Conservation (phyloP, 441 rosid species). For the Bocquillonia castaneifolia region DNA sequence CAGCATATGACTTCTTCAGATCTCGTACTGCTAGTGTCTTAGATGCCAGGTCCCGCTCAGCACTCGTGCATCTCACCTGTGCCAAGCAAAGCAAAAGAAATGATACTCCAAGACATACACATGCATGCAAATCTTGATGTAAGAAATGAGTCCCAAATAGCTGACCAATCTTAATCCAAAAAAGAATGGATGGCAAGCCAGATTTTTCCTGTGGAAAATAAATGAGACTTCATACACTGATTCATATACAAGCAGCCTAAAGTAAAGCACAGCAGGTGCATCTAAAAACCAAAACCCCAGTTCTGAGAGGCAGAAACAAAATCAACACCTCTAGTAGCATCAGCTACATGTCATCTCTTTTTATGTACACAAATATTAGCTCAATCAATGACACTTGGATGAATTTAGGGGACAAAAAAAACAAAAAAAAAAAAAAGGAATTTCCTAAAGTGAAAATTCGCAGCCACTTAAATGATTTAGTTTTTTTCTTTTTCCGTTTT, state of each 20-base stretch:
- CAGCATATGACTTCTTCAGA: constrained; percentile 44
- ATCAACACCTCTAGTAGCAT: not conserved
- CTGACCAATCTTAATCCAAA: not conserved
- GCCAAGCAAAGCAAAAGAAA: constrained; percentile 27
- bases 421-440: not conserved
- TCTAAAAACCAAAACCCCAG: not conserved
- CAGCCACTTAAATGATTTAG: not conserved
- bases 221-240: not conserved
- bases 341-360: not conserved
- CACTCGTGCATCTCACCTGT: constrained; percentile 53
- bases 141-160: not conserved
- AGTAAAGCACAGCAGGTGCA: not conserved
- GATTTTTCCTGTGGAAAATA: not conserved
- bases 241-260: not conserved
- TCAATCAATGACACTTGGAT: not conserved
- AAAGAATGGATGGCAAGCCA: not conserved
- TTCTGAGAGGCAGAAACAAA: not conserved
- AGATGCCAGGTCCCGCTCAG: constrained; percentile 42
- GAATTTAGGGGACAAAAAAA: not conserved
- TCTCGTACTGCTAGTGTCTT: constrained; percentile 61
- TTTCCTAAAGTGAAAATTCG: not conserved
- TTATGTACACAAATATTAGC: not conserved
- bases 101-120: not conserved
- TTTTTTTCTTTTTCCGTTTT: not conserved
- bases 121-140: not conserved